phyloP scores from a whole-genome alignment of 208 protist species.

The Trypanosoma rangeli region DNA sequence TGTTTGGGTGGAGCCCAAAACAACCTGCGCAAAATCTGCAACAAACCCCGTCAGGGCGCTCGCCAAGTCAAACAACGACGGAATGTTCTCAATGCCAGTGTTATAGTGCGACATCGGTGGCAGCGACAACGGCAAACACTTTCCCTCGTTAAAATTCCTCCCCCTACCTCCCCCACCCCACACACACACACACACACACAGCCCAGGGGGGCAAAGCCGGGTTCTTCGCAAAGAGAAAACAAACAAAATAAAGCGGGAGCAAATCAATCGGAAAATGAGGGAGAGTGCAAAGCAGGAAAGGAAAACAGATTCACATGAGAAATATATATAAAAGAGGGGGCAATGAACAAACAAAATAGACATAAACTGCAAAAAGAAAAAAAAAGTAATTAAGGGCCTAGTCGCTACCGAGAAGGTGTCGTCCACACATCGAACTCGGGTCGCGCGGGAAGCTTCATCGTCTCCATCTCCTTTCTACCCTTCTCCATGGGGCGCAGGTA shows the following conservation, averaged over 20 bases:
- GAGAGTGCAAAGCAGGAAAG: too few species aligned
- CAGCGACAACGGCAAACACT: conserved; percentile 6
- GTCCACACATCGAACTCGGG: conserved; percentile 38
- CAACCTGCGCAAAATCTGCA: conserved; percentile 72
- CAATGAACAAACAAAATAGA: neutral
- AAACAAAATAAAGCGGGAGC: neutral
- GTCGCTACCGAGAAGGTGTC: neutral
- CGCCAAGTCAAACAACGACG: conserved; percentile 77
- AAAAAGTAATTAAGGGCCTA: conserved; percentile 9
- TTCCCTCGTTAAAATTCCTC: neutral
- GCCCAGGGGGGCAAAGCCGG: neutral
- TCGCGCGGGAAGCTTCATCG: conserved; percentile 32
- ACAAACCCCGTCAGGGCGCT: conserved; percentile 68
- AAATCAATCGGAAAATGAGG: too few species aligned
- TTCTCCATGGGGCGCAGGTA: conserved; percentile 43
- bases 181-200: too few species aligned
- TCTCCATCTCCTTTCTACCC: conserved; percentile 28
- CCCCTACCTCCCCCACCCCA: too few species aligned
- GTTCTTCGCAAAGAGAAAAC: neutral
- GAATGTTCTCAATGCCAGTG: conserved; percentile 82
- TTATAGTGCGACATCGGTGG: conserved; percentile 81
- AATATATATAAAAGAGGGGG: conserved; percentile 9
- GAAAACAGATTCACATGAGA: neutral
- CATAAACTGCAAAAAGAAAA: conserved; percentile 20
- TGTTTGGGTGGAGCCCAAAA: conserved; percentile 64